Conservation (phyloP, 2,329 filamentous ascomycete genomes). For the Dactylellina parvicollis region DNA sequence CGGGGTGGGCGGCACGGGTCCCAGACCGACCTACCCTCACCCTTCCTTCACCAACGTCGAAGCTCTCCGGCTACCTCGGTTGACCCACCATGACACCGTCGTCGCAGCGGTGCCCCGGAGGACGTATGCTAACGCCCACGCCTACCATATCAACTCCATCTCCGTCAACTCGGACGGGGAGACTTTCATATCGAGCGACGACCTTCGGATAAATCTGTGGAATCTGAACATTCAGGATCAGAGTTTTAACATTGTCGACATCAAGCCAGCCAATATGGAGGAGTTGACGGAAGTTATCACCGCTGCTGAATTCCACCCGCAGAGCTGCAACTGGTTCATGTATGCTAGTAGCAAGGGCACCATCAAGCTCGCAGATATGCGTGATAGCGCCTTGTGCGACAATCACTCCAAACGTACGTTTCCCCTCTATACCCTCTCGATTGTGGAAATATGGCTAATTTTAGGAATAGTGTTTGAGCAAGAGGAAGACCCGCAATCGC, state of each 20-base stretch:
- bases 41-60: constrained; percentile 80
- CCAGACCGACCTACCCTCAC: constrained; percentile 73
- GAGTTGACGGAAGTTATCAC: constrained; percentile 99
- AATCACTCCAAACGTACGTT: constrained; percentile 90
- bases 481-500: constrained; percentile 95
- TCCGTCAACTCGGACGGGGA: constrained; percentile 99
- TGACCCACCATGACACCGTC: constrained; percentile 98
- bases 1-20: constrained; percentile 68
- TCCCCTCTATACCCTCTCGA: neutral
- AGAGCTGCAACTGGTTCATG: constrained; percentile 99
- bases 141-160: constrained; percentile 99
- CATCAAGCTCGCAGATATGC: constrained; percentile 98
- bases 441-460: constrained; percentile 4
- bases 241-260: constrained; percentile 99
- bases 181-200: constrained; percentile 98
- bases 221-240: constrained; percentile 99
- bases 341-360: constrained; percentile 99
- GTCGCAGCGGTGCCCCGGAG: constrained; percentile 94
- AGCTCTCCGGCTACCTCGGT: constrained; percentile 89
- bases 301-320: constrained; percentile 94
- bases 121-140: constrained; percentile 97
- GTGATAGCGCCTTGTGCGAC: constrained; percentile 94
- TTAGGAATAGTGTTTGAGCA: constrained; percentile 86
- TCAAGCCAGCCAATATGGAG: constrained; percentile 99
- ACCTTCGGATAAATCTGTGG: constrained; percentile 97